Conservation (phyloP, 2,329 filamentous ascomycete genomes). For the Beauveria scarabaeidicola region DNA sequence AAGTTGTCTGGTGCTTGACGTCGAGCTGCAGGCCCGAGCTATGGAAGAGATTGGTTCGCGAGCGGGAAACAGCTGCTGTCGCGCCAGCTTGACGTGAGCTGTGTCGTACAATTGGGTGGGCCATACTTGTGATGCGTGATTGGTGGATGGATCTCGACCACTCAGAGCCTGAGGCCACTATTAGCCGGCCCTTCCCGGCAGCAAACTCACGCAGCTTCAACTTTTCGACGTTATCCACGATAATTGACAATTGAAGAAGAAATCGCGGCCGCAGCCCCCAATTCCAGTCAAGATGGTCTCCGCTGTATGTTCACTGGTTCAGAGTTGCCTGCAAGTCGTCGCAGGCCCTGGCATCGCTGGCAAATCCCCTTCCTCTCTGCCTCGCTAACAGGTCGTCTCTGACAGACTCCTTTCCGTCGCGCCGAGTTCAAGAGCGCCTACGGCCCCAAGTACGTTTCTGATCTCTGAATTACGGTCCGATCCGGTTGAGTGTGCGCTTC, state of each 20-base stretch:
- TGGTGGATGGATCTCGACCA: not conserved
- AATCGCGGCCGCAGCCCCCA: constrained; percentile 22
- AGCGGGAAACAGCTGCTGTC: not conserved
- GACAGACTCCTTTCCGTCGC: constrained; percentile 39
- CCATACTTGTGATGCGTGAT: not conserved
- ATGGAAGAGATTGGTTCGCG: not conserved
- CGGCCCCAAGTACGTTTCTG: constrained; percentile 51
- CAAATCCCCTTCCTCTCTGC: not conserved
- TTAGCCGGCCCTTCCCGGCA: constrained; percentile 11
- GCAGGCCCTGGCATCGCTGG: not conserved
- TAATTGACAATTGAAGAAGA: constrained; percentile 27
- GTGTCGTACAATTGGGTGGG: constrained; percentile 1
- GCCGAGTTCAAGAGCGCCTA: constrained; percentile 52
- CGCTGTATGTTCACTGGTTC: constrained; percentile 24
- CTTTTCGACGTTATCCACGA: constrained; percentile 12
- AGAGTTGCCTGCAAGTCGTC: not conserved
- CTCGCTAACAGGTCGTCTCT: constrained; percentile 15
- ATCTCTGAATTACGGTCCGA: not conserved
- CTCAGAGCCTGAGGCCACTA: constrained; percentile 11
- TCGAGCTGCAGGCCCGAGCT: not conserved
- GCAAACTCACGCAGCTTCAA: constrained; percentile 9
- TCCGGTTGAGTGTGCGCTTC: not conserved
- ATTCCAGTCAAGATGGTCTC: constrained; percentile 31
- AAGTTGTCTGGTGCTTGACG: not conserved
- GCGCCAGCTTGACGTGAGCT: not conserved